phyloP scores from a whole-genome alignment of 345 rosid genomes.

The Punica granatum region DNA sequence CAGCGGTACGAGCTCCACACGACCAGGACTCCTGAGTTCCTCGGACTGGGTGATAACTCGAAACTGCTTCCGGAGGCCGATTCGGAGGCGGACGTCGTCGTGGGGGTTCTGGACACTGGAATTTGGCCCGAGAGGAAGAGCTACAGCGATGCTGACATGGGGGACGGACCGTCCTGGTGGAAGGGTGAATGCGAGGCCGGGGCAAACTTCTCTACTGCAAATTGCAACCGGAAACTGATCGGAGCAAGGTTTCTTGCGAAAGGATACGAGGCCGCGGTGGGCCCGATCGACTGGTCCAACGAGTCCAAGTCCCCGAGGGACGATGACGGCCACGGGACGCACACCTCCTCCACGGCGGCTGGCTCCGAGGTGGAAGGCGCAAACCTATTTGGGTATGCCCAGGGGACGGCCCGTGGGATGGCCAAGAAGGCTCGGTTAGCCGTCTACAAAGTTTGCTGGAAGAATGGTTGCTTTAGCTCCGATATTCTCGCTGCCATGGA shows the following conservation, averaged over 20 bases:
- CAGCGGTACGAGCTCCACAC: conserved; percentile 48
- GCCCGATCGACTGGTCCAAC: conserved; percentile 34
- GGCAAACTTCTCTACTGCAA: conserved; percentile 33
- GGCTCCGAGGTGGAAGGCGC: conserved; percentile 60
- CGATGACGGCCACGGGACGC: conserved; percentile 61
- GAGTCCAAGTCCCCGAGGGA: conserved; percentile 65
- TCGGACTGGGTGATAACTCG: conserved; percentile 34
- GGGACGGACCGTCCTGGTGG: conserved; percentile 44
- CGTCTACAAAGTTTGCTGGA: conserved; percentile 51
- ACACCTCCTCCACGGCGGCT: conserved; percentile 67
- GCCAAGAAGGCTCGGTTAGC: conserved; percentile 52
- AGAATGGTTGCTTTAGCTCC: conserved; percentile 44
- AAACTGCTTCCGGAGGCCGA: conserved; percentile 26
- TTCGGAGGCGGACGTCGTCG: conserved; percentile 26
- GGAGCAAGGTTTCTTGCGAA: conserved; percentile 48
- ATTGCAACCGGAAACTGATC: conserved; percentile 53
- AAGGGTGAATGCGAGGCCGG: conserved; percentile 56
- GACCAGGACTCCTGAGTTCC: conserved; percentile 55
- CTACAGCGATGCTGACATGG: conserved; percentile 40
- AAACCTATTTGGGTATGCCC: conserved; percentile 46
- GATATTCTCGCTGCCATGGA: conserved; percentile 58
- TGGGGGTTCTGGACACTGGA: conserved; percentile 56
- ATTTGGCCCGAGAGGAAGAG: conserved; percentile 58
- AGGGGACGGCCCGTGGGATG: conserved; percentile 65
- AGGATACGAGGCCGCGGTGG: conserved; percentile 48